Base-by-base conservation (phyloP, 768 basidiomycete species). In the Clitopilus passeckerianus region DNA sequence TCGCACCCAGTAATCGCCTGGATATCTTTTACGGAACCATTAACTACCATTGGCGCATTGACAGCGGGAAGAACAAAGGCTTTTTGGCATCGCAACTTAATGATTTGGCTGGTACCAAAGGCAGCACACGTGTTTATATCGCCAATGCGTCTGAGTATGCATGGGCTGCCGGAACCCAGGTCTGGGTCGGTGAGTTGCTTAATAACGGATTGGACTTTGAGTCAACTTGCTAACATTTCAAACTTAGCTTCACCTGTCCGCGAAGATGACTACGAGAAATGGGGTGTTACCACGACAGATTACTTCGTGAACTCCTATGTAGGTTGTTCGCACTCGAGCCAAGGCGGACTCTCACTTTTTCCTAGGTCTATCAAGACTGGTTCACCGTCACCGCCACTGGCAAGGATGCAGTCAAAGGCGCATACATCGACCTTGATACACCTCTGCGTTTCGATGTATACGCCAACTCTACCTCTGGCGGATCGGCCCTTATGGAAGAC, bases 391-490 rank as follows among this genome's bases (percentile, higher is more conserved):
- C 46, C n/a, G 57, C 14, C 10, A 41, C 37, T 41, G 37, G 50
- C 5, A 52, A 15, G 15, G 56, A 54, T n/a, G 30, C 23, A 12
- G 59, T 54, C 50, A 55, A 57, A 15, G 59, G 57, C 15, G 34
- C 56, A 33, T 58, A 57, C 41, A 30, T 60, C 20, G 50, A 60
- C 16, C 56, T 63, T n/a, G 62, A 57, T 23, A 15, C 34, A 54
- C 56, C 59, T 53, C 57, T 60, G 18, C 56, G 53, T 22, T 63
- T 60, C 57, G 59, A 62, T 50, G 58, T 62, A 20, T 59, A 62
- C 43, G 52, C 58, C 15, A 59, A 44, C 52, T 60, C 59, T 10
- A 43, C 53, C 34, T 35, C 56, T 15, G 60, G 44, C 5, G 60
- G 60, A 14, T 61, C 60, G 6, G 56, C 56, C 14, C 50, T 54